Percentiles rank a stretch among this genome's conserved stretches.
Conservation (phyloP, 73 alveolate species). For the Symbiodinium natans region DNA sequence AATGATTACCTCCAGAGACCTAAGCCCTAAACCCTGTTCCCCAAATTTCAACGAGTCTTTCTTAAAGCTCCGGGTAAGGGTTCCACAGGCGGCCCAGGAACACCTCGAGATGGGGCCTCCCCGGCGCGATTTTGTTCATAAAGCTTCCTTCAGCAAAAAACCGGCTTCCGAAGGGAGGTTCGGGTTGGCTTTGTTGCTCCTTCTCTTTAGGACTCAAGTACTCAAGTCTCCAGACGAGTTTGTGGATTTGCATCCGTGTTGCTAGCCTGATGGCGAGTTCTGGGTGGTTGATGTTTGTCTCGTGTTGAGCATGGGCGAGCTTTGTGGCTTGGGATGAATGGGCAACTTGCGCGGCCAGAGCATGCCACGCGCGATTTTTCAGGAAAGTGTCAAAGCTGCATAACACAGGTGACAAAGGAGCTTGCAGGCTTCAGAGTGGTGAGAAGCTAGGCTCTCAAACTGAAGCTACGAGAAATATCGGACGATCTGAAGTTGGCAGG, state of each 20-base stretch:
- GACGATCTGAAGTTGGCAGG: neutral
- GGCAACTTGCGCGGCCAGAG: too few relatives aligned
- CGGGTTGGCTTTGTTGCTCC: neutral
- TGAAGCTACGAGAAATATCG: neutral
- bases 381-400: neutral
- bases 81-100: neutral
- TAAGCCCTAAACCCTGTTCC: too few relatives aligned
- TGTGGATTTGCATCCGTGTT: neutral
- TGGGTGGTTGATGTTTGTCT: neutral
- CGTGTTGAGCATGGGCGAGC: neutral
- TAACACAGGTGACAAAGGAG: neutral
- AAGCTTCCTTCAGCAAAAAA: neutral
- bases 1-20: too few relatives aligned
- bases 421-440: neutral
- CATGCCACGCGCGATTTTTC: neutral
- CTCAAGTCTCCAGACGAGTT: too few relatives aligned
- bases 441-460: neutral
- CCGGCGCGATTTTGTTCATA: too few relatives aligned
- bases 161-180: neutral
- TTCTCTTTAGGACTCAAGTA: too few relatives aligned
- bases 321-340: too few relatives aligned
- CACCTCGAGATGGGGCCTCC: neutral
- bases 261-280: neutral
- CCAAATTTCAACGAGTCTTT: too few relatives aligned
- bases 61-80: too few relatives aligned